A percentile compares a stretch with the other conserved stretches of the same genome.
These are phyloP conservation scores for Penicillium sp. DNA, from an alignment of 2,329 filamentous ascomycete species.

Conservation along the genomic window DNA sequence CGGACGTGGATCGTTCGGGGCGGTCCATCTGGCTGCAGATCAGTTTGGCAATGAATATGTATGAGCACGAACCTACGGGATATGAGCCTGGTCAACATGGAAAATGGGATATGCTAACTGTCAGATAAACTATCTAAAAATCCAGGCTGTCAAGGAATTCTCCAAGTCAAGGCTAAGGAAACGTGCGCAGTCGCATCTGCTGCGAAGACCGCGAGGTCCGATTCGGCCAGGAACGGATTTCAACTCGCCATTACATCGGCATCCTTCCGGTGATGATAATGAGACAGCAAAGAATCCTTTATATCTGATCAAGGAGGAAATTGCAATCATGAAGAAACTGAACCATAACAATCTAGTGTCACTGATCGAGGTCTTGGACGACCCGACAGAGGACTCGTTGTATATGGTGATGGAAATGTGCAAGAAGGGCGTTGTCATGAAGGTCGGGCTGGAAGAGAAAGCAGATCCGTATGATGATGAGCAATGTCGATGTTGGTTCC, in stretches of 20 bases:
- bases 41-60: slow-evolving; percentile 93
- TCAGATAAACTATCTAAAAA: slow-evolving; percentile 3
- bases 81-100: background rate
- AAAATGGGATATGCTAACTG: slow-evolving; percentile 19
- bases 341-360: slow-evolving; percentile 93
- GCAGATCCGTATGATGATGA: slow-evolving; percentile 82
- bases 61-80: slow-evolving; percentile 40
- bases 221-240: slow-evolving; percentile 58
- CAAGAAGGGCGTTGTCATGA: slow-evolving; percentile 96
- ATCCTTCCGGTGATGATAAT: slow-evolving; percentile 52
- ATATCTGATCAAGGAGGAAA: slow-evolving; percentile 89
- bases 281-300: slow-evolving; percentile 68
- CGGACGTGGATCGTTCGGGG: slow-evolving; percentile 91
- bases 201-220: slow-evolving; percentile 62
- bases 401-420: slow-evolving; percentile 99
- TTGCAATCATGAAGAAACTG: slow-evolving; percentile 98
- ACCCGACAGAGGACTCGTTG: slow-evolving; percentile 89
- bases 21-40: slow-evolving; percentile 85
- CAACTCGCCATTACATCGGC: slow-evolving; percentile 64
- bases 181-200: slow-evolving; percentile 83
- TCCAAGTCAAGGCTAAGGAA: slow-evolving; percentile 89
- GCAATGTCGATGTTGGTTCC: slow-evolving; percentile 84
- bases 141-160: slow-evolving; percentile 92
- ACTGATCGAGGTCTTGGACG: slow-evolving; percentile 90
- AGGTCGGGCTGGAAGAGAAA: slow-evolving; percentile 80